Base-by-base conservation (phyloP, 768 basidiomycete species). In the Hypholoma sublateritium region DNA sequence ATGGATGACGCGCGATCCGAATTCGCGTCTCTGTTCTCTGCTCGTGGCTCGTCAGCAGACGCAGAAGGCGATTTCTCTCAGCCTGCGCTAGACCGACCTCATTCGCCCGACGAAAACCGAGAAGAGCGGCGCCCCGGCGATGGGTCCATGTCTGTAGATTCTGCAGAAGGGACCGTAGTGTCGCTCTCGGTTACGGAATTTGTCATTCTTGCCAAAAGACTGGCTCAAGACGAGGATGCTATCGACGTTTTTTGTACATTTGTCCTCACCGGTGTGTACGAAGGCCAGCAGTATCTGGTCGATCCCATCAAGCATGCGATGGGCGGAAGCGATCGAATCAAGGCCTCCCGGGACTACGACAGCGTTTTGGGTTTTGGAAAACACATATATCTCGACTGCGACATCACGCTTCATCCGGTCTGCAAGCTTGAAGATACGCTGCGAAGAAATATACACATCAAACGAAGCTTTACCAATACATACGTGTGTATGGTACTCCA, bases 361-460 rank as follows among this genome's bases (percentile, higher is more conserved):
- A 67, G 63, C 6, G 17, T 69, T 12, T 57, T 67, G 12, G 66
- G 66, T 1, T 56, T 69, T n/a, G 17, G 34, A 22, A 24, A 9
- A 2, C 17, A 64, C n/a, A 62, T 67, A 21, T 21, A n/a, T 3
- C 46, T 65, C 37, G 14, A 41, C 0, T 13, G 19, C 0, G 5
- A 32, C 21, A 36, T 69, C 2, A 57, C 54, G 1, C n/a, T 66
- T 11, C 59, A 56, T 47, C 61, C 63, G 1, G 43, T 66, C 4
- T 21, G 63, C 0, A 60, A 58, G 11, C 13, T 28, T 1, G 50
- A 60, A 32, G 65, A 69, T 37, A 62, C 62, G 1, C 54, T 69
- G 0, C 45, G 22, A 11, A 22, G 13, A 7, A 63, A 63, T 36
- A 59, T 67, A 17, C 68, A 69, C 39, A 34, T 69, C 3, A 51